A percentile compares a stretch with the other conserved stretches of the same genome.
These are phyloP conservation scores for Entomophthora muscae DNA, from an alignment of 371 early-diverging fungal species.

Conservation along the genomic window DNA sequence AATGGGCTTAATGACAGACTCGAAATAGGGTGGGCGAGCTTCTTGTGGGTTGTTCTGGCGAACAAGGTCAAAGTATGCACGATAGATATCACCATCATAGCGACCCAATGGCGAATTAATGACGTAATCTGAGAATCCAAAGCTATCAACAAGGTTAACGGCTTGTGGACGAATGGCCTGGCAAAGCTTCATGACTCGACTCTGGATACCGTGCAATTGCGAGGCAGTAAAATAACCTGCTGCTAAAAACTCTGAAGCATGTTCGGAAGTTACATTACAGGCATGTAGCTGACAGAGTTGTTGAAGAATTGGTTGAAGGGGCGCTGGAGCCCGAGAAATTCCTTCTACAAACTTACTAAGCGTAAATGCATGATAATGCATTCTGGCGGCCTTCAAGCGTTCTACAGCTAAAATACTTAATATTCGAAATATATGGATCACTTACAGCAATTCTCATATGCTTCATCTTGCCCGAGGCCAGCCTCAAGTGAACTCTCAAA, in stretches of 20 bases:
- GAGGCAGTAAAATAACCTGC: slow-evolving; percentile 25
- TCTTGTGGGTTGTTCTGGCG: neutral
- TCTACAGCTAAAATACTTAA: slow-evolving; percentile 14
- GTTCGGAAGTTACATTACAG: slow-evolving; percentile 40
- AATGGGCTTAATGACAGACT: neutral
- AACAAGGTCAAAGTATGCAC: slow-evolving; percentile 9
- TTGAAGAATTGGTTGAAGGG: slow-evolving; percentile 22
- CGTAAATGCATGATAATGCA: slow-evolving; percentile 10
- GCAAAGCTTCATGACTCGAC: slow-evolving; percentile 25
- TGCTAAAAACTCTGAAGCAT: slow-evolving; percentile 39
- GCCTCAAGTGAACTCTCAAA: slow-evolving; percentile 23
- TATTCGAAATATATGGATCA: no score
- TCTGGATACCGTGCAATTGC: slow-evolving; percentile 28
- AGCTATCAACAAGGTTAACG: slow-evolving; percentile 53
- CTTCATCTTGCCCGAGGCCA: slow-evolving; percentile 14
- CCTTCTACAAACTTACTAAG: neutral
- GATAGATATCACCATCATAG: slow-evolving; percentile 53
- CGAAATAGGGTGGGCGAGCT: neutral
- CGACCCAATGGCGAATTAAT: slow-evolving; percentile 63
- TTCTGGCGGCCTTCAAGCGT: neutral
- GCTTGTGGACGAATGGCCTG: slow-evolving; percentile 45
- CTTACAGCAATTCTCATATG: slow-evolving; percentile 7
- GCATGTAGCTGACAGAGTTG: slow-evolving; percentile 33
- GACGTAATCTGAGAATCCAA: slow-evolving; percentile 52
- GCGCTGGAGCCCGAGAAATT: slow-evolving; percentile 2